Conservation (phyloP, 192 early-diverging fungal species). For the Umbelopsis sp. region DNA sequence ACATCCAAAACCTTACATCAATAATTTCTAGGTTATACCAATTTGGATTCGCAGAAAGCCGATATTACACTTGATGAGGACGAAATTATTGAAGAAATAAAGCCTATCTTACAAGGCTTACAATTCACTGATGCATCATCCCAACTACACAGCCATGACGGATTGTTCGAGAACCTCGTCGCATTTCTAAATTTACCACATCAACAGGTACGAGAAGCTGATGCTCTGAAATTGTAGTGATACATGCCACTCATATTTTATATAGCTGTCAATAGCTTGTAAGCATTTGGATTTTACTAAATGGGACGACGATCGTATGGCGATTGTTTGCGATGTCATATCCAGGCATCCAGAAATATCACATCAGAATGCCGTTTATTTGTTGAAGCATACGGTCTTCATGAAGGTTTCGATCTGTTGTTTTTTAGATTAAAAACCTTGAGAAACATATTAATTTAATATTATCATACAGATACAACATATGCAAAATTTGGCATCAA, state of each 20-base stretch:
- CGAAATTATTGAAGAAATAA: background rate
- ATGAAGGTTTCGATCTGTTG: background rate
- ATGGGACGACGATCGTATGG: background rate
- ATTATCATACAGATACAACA: background rate
- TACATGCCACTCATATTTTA: background rate
- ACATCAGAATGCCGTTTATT: background rate
- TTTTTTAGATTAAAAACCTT: too few species aligned
- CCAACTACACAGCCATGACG: background rate
- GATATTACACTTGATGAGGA: background rate
- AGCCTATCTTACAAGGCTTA: background rate
- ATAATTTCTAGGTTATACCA: background rate
- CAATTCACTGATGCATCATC: background rate
- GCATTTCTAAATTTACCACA: background rate
- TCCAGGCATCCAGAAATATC: background rate
- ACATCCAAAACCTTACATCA: background rate
- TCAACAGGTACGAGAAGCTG: background rate
- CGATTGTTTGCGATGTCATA: constrained; percentile 1
- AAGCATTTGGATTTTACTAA: background rate
- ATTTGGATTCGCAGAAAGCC: background rate
- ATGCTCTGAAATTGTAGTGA: background rate
- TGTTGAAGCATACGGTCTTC: background rate
- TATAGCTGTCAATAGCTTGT: background rate
- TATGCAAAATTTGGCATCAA: background rate
- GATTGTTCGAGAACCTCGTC: background rate
- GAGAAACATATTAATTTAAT: background rate